Conservation (phyloP, 2,329 filamentous ascomycete genomes). For the Endothia cerciana region DNA sequence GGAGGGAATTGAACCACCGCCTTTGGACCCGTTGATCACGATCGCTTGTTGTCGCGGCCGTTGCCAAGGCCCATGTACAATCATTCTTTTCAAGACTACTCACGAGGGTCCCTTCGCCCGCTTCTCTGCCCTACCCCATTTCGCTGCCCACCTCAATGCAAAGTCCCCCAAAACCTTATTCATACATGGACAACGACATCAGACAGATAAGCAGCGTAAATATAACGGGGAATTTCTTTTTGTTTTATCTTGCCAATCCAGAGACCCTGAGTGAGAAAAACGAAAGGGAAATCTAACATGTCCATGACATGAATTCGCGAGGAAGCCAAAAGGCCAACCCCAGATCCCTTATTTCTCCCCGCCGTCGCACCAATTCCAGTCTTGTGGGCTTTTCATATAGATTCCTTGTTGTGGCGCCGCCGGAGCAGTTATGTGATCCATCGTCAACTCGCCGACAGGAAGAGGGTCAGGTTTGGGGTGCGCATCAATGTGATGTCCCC, state of each 20-base stretch:
- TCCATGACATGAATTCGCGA: conserved; percentile 1
- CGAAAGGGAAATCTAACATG: conserved; percentile 14
- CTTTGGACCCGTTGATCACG: not conserved
- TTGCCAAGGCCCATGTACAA: not conserved
- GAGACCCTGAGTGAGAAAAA: conserved; percentile 16
- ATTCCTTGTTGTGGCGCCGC: not conserved
- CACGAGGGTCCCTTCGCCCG: not conserved
- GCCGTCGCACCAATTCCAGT: not conserved
- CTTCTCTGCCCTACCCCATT: not conserved
- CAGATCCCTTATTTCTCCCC: conserved; percentile 4
- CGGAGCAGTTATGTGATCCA: conserved; percentile 1
- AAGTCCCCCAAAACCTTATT: not conserved
- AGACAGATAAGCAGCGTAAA: conserved; percentile 13
- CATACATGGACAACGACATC: not conserved
- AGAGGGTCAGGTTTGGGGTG: not conserved
- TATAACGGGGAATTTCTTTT: conserved; percentile 15
- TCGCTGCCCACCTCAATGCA: not conserved
- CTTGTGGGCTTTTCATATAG: conserved; percentile 13
- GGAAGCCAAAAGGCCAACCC: not conserved
- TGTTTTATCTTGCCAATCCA: conserved; percentile 28
- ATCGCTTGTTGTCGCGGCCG: not conserved
- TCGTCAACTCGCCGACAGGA: conserved; percentile 9
- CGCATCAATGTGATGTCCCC: conserved; percentile 11
- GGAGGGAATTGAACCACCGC: not conserved
- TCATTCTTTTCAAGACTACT: not conserved